Conservation (phyloP, 176 grass and related monocot species). For the Oryza officinalis region DNA sequence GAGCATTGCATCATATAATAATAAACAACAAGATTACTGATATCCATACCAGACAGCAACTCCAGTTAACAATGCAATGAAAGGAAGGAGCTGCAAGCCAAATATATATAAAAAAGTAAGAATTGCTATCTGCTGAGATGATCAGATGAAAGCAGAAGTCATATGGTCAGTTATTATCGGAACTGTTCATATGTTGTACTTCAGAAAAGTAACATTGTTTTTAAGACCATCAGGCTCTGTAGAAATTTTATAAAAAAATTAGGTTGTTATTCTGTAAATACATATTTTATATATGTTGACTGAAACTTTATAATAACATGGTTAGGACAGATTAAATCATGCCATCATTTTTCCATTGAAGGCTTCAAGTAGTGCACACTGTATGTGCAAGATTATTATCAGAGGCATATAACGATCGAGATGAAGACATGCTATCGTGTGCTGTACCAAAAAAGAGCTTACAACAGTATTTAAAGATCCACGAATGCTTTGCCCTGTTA, state of each 20-base stretch:
- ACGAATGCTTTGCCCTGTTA: neutral
- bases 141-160: neutral
- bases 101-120: constrained; percentile 27
- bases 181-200: neutral
- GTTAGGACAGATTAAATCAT: neutral
- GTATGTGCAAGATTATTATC: neutral
- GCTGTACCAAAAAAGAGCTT: neutral
- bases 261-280: neutral
- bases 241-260: neutral
- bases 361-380: neutral
- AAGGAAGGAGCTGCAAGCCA: constrained; percentile 75
- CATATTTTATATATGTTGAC: neutral
- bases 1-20: neutral
- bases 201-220: no score
- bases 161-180: neutral
- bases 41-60: constrained; percentile 78
- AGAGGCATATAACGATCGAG: neutral
- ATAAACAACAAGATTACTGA: constrained; percentile 20
- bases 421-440: neutral
- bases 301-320: neutral
- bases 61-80: constrained; percentile 68
- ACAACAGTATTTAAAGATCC: neutral
- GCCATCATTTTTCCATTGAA: neutral
- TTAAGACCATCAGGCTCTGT: neutral
- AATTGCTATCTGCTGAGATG: neutral